A percentile compares a stretch with the other conserved stretches of the same genome.
phyloP scores from a whole-genome alignment of 2,329 filamentous ascomycete species.

The Diaporthe sp. region DNA sequence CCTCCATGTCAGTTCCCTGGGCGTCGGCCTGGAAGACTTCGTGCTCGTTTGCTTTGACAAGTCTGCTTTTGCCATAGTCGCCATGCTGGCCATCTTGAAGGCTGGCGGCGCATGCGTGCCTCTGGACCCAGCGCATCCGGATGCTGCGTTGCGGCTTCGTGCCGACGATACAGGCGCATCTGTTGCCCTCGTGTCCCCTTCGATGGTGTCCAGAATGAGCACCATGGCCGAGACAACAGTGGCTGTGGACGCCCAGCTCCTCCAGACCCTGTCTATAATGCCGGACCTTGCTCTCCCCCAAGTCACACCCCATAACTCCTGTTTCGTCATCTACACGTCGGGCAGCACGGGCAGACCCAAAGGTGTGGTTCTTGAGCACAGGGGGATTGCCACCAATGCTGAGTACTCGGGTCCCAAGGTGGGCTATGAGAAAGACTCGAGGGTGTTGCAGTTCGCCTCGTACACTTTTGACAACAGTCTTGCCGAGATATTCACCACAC shows the following conservation, averaged over 20 bases:
- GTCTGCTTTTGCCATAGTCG: conserved; percentile 37
- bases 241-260: not conserved
- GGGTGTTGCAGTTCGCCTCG: conserved; percentile 63
- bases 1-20: conserved; percentile 28
- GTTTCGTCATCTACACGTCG: conserved; percentile 77
- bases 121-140: conserved; percentile 40
- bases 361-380: conserved; percentile 64
- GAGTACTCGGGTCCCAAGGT: conserved; percentile 58
- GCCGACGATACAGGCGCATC: conserved; percentile 34
- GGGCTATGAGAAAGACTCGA: conserved; percentile 56
- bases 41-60: conserved; percentile 43
- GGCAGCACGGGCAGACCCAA: conserved; percentile 81
- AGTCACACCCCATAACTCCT: conserved; percentile 8
- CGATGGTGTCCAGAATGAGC: not conserved
- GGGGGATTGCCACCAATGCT: conserved; percentile 58
- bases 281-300: not conserved
- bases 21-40: conserved; percentile 38
- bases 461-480: conserved; percentile 70
- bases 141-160: conserved; percentile 29
- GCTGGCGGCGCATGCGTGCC: conserved; percentile 45
- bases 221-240: not conserved
- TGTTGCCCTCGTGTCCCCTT: not conserved
- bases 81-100: conserved; percentile 44
- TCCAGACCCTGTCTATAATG: not conserved
- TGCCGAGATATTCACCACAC: conserved; percentile 67